Evolutionary conservation across 306 rosid genomes (phyloP).

Genomic region (Cucurbita ficifolia): DNA sequence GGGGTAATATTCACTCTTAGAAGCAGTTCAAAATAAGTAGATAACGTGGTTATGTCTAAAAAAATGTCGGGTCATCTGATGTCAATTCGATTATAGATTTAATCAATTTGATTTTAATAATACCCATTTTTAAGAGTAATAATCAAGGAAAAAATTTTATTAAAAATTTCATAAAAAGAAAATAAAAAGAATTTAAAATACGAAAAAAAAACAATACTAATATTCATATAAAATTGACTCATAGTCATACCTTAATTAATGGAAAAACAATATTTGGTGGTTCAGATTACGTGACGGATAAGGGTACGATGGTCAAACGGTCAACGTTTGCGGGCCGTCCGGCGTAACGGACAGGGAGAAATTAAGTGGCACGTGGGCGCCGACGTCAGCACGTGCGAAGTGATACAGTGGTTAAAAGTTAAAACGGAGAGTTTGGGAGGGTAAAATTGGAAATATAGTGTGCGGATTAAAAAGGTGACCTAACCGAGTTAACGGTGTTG

Average conservation of each 20-base stretch:
- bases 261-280: neutral
- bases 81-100: too few relatives aligned
- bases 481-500: constrained; percentile 11
- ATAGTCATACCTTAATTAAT: neutral
- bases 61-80: too few relatives aligned
- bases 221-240: neutral
- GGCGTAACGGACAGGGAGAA: neutral
- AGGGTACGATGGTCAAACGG: neutral
- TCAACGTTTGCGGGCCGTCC: neutral
- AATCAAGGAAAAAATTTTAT: too few relatives aligned
- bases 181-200: neutral
- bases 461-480: neutral
- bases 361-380: neutral
- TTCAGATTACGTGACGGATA: neutral
- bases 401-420: neutral
- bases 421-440: neutral
- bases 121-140: too few relatives aligned
- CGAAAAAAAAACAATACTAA: neutral
- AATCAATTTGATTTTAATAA: too few relatives aligned
- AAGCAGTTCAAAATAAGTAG: too few relatives aligned
- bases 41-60: too few relatives aligned
- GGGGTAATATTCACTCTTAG: too few relatives aligned
- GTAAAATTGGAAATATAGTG: neutral
- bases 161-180: neutral
- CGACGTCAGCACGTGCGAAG: neutral